phyloP scores from a whole-genome alignment of 176 grass and related monocot species.

The Echinochloa phyllopogon region DNA sequence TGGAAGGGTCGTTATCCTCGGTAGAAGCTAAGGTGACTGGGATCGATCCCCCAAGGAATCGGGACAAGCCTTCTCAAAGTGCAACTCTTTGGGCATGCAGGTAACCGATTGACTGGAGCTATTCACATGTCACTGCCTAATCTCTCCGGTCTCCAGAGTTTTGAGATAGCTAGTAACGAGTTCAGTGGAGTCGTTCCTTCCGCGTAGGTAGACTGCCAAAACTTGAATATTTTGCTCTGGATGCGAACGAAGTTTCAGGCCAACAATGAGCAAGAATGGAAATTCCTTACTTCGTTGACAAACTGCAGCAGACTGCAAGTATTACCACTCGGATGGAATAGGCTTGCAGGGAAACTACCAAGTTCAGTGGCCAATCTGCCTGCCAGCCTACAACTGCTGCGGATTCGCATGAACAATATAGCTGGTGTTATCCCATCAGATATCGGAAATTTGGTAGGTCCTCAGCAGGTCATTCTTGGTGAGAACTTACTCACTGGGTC shows the following conservation, averaged over 20 bases:
- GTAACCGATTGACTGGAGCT: not conserved
- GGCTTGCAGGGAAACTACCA: constrained; percentile 2
- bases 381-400: not conserved
- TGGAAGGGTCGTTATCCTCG: too few species aligned
- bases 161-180: not conserved
- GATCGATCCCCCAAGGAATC: not conserved
- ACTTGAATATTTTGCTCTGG: not conserved
- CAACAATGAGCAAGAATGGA: constrained; percentile 14
- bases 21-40: not conserved
- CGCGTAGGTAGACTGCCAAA: too few species aligned
- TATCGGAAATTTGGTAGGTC: not conserved
- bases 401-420: not conserved
- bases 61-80: not conserved
- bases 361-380: not conserved
- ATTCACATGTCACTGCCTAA: constrained; percentile 1
- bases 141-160: not conserved
- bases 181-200: too few species aligned
- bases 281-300: constrained; percentile 16
- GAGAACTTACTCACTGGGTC: constrained; percentile 1
- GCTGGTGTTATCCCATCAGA: not conserved
- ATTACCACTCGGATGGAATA: not conserved
- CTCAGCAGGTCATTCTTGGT: not conserved
- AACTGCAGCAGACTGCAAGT: not conserved
- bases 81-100: not conserved
- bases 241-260: not conserved